Percentiles rank a stretch among this genome's conserved stretches.
Evolutionary conservation across 2,329 filamentous ascomycete species (phyloP).

Genomic region (Cyanodermella asteris): DNA sequence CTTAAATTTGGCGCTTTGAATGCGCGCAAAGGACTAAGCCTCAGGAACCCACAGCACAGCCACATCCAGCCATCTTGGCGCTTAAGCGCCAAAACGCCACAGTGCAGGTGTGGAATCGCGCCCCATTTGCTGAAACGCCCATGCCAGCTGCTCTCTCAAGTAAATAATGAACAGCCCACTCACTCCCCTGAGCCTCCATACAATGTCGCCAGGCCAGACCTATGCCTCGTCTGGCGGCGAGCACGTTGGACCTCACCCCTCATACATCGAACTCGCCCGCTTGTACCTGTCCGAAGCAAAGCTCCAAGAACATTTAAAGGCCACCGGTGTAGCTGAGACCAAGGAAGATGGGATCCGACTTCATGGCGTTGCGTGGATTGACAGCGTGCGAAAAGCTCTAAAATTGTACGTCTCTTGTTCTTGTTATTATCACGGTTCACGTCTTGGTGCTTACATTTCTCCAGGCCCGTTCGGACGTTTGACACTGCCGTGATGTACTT

Average conservation of each 20-base stretch:
- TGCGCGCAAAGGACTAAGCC: too few species aligned
- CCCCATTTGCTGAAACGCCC: conserved; percentile 4
- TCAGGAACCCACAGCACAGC: too few species aligned
- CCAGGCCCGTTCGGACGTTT: conserved; percentile 69
- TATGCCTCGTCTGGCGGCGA: conserved; percentile 2
- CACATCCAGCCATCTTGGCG: too few species aligned
- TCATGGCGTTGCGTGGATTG: conserved; percentile 74
- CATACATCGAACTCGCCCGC: conserved; percentile 40
- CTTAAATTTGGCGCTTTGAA: too few species aligned
- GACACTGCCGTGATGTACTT: conserved; percentile 83
- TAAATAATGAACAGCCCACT: neutral
- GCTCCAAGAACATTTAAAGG: conserved; percentile 49
- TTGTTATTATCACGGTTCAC: too few species aligned
- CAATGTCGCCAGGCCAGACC: conserved; percentile 5
- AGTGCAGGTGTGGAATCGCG: too few species aligned
- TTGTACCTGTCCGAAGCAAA: conserved; percentile 69
- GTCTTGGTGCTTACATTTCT: conserved; percentile 1
- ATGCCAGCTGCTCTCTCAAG: neutral
- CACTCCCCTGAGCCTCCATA: neutral
- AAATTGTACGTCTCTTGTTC: conserved; percentile 39
- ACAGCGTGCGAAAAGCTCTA: conserved; percentile 57
- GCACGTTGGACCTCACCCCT: conserved; percentile 28
- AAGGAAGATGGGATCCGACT: conserved; percentile 63
- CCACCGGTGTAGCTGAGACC: conserved; percentile 48
- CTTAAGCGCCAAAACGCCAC: too few species aligned